A percentile compares a stretch with the other conserved stretches of the same genome.
Conservation (phyloP, 768 basidiomycete species). For the Psilocybe cyanescens region DNA sequence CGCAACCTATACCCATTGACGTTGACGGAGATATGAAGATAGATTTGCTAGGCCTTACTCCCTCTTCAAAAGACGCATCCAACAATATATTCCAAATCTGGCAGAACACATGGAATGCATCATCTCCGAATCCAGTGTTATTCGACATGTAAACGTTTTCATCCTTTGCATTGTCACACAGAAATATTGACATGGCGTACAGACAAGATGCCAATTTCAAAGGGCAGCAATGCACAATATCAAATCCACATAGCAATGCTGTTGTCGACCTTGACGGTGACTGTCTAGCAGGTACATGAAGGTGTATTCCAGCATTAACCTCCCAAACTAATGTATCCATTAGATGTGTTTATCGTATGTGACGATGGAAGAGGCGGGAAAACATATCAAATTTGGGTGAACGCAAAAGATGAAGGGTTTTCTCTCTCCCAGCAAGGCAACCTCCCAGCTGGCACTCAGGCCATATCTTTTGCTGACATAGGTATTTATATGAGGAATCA, state of each 20-base stretch:
- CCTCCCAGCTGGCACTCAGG: conserved; percentile 77
- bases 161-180: background rate
- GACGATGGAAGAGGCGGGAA: conserved; percentile 59
- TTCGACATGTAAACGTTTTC: conserved; percentile 65
- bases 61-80: conserved; percentile 37
- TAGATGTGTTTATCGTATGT: conserved; percentile 92
- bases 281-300: conserved; percentile 77
- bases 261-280: conserved; percentile 95
- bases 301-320: background rate
- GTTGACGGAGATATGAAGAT: conserved; percentile 88
- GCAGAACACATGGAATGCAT: conserved; percentile 79
- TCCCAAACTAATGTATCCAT: background rate
- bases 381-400: conserved; percentile 92
- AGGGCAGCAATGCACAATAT: conserved; percentile 71
- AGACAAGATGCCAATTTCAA: conserved; percentile 66
- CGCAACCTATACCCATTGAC: conserved; percentile 89
- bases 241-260: conserved; percentile 93
- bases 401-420: conserved; percentile 80
- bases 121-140: conserved; percentile 50
- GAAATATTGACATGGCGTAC: background rate
- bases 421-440: conserved; percentile 64
- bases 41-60: conserved; percentile 76
- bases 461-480: conserved; percentile 89
- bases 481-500: conserved; percentile 50
- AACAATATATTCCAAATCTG: conserved; percentile 63